phyloP scores from a whole-genome alignment of 2,329 filamentous ascomycete species.

The Leptoxyphium fumago region DNA sequence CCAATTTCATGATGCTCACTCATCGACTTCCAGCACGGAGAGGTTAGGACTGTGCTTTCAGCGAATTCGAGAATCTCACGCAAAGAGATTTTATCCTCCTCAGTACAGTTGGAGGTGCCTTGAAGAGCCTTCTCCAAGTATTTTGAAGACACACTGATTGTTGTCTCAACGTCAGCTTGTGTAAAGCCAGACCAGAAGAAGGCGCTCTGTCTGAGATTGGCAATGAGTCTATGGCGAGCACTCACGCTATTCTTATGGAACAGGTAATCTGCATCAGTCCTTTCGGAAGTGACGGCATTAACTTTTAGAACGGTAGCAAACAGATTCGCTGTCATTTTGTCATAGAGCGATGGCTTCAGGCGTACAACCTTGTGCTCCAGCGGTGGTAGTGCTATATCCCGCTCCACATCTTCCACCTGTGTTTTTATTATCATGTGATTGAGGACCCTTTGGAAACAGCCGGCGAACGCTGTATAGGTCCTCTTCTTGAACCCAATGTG shows the following conservation, averaged over 20 bases:
- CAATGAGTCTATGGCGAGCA: conserved; percentile 51
- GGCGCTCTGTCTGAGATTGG: conserved; percentile 67
- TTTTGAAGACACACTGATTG: conserved; percentile 49
- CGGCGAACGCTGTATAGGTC: conserved; percentile 39
- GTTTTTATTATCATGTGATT: conserved; percentile 73
- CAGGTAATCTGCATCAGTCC: conserved; percentile 72
- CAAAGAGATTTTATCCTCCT: conserved; percentile 40
- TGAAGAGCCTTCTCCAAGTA: conserved; percentile 49
- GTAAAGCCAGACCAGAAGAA: conserved; percentile 77
- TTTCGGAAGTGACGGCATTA: conserved; percentile 78
- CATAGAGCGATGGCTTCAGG: conserved; percentile 70
- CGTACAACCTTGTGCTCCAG: conserved; percentile 58
- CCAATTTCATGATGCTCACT: conserved; percentile 65
- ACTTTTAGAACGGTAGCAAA: conserved; percentile 74
- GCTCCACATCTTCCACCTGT: conserved; percentile 51
- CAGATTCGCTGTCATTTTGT: conserved; percentile 67
- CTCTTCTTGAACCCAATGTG: conserved; percentile 34
- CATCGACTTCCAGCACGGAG: conserved; percentile 50
- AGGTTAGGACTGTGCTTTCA: conserved; percentile 35
- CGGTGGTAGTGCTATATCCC: conserved; percentile 50
- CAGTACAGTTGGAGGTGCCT: conserved; percentile 36
- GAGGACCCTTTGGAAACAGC: conserved; percentile 54
- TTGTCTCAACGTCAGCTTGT: conserved; percentile 43
- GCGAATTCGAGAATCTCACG: not conserved
- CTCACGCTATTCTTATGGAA: conserved; percentile 65